These are phyloP conservation scores for Digitaria exilis DNA, from an alignment of 202 grass and related monocot species.

Conservation along the genomic window DNA sequence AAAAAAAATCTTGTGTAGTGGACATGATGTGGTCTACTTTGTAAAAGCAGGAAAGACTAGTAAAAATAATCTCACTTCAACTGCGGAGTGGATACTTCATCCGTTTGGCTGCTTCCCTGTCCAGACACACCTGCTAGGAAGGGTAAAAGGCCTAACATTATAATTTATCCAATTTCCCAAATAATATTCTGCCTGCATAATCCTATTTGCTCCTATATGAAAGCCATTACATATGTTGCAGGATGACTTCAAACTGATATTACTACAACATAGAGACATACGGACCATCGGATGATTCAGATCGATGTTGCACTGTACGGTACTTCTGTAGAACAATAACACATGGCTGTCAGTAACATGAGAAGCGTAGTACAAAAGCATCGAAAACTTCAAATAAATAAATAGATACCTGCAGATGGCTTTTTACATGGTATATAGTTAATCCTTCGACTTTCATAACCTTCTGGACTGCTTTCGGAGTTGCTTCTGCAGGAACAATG, in stretches of 20 bases:
- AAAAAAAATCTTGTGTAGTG: neutral
- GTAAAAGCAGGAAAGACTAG: conserved; percentile 1
- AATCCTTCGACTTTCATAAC: conserved; percentile 80
- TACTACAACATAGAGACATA: conserved; percentile 26
- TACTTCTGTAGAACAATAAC: conserved; percentile 65
- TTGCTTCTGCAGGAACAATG: conserved; percentile 66
- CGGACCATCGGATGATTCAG: conserved; percentile 62
- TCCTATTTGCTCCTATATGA: conserved; percentile 9
- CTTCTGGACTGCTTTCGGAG: conserved; percentile 83
- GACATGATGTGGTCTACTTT: neutral
- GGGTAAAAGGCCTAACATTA: neutral
- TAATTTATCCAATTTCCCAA: neutral
- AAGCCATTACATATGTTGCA: neutral
- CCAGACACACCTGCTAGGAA: neutral
- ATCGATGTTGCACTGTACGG: conserved; percentile 45
- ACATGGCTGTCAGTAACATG: conserved; percentile 14
- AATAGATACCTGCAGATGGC: conserved; percentile 72
- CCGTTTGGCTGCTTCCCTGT: conserved; percentile 27
- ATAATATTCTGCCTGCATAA: neutral
- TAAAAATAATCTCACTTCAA: conserved; percentile 52
- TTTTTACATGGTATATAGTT: conserved; percentile 95
- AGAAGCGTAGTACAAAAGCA: neutral
- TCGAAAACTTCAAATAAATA: conserved; percentile 16
- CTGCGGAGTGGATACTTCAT: conserved; percentile 24
- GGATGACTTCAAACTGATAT: neutral